These are phyloP conservation scores for Cryphonectria parasitica DNA, from an alignment of 2,329 filamentous ascomycete genomes.

Conservation along the genomic window DNA sequence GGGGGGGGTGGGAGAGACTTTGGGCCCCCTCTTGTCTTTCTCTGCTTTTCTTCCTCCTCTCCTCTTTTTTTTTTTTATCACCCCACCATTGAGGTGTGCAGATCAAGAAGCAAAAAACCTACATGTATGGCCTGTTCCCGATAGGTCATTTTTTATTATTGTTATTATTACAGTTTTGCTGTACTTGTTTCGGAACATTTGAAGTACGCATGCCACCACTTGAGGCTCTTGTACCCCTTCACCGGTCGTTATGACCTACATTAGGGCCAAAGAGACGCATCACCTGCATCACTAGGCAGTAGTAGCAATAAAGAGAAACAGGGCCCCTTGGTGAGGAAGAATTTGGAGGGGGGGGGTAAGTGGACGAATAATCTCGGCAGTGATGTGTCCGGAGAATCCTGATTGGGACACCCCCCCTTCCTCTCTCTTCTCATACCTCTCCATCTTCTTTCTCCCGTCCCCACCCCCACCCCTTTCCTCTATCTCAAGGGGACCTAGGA, in stretches of 20 bases:
- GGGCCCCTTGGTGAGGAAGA: neutral
- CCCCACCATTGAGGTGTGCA: neutral
- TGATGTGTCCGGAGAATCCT: constrained; percentile 15
- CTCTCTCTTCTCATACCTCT: neutral
- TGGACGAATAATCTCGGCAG: constrained; percentile 21
- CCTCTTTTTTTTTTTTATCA: too few relatives aligned
- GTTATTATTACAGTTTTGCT: neutral
- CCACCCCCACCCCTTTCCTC: neutral
- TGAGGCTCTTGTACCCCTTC: constrained; percentile 14
- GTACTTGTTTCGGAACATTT: neutral
- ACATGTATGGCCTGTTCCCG: too few relatives aligned
- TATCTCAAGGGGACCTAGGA: neutral
- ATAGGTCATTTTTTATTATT: neutral
- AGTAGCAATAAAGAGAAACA: neutral
- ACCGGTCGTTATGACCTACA: constrained; percentile 11
- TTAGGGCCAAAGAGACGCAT: constrained; percentile 8
- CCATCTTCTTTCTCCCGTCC: neutral
- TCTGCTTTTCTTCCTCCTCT: too few relatives aligned
- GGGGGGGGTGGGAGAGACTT: too few relatives aligned
- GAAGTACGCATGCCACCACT: neutral
- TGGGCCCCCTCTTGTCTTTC: too few relatives aligned
- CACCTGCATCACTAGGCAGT: constrained; percentile 6
- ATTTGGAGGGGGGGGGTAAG: neutral
- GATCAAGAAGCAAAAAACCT: constrained; percentile 1
- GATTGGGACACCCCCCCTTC: constrained; percentile 5